Evolutionary conservation across 495 filamentous ascomycete species (phyloP).

Genomic region (Penicillium simplicissimum): DNA sequence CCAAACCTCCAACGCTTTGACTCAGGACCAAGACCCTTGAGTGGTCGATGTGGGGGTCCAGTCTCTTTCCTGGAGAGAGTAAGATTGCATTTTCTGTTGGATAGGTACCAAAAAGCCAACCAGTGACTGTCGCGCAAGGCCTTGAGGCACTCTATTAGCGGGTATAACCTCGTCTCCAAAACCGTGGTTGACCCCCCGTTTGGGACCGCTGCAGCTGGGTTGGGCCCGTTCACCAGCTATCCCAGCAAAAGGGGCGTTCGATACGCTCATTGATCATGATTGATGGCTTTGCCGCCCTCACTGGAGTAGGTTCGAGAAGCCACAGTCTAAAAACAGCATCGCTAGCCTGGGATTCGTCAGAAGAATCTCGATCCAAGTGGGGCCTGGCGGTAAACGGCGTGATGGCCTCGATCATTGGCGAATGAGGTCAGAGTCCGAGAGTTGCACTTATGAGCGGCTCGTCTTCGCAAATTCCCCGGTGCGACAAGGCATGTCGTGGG

Average conservation of each 20-base stretch:
- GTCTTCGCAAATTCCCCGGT: slow-evolving; percentile 1
- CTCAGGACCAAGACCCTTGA: background rate
- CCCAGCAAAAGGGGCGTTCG: slow-evolving; percentile 18
- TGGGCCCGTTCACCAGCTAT: slow-evolving; percentile 9
- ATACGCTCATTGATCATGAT: slow-evolving; percentile 13
- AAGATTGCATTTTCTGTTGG: background rate
- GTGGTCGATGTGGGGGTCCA: background rate
- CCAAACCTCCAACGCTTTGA: background rate
- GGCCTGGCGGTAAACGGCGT: slow-evolving; percentile 18
- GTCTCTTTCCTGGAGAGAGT: background rate
- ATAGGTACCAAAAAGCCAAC: background rate
- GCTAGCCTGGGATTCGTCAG: slow-evolving; percentile 19
- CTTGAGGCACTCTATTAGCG: background rate
- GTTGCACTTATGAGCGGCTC: slow-evolving; percentile 1
- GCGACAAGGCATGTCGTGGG: slow-evolving; percentile 3
- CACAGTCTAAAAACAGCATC: slow-evolving; percentile 23
- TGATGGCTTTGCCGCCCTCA: slow-evolving; percentile 15
- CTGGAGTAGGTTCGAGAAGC: slow-evolving; percentile 13
- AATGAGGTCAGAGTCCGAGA: slow-evolving; percentile 9
- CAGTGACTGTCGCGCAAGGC: background rate
- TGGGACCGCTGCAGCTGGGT: slow-evolving; percentile 17
- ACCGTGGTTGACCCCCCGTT: background rate
- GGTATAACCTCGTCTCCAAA: background rate
- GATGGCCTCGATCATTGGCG: slow-evolving; percentile 6
- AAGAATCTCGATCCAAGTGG: slow-evolving; percentile 18